A percentile compares a stretch with the other conserved stretches of the same genome.
Conservation (phyloP, 2,329 filamentous ascomycete species). For the Botrytis aclada region DNA sequence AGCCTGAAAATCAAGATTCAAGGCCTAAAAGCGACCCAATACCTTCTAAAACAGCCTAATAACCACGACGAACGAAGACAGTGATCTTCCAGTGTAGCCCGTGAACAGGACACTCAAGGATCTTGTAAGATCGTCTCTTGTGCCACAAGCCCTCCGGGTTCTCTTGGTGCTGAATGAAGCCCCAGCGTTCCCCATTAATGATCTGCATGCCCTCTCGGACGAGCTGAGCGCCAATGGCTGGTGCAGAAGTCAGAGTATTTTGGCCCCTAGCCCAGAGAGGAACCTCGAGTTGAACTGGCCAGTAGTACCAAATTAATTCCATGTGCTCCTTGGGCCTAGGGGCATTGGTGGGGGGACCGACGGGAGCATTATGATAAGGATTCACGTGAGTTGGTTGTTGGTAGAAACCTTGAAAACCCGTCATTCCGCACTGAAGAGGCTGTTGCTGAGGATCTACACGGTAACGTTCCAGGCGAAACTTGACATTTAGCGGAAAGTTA, state of each 20-base stretch:
- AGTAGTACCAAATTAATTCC: not conserved
- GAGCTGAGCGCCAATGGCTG: not conserved
- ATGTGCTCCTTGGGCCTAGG: not conserved
- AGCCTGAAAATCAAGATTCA: constrained; percentile 6
- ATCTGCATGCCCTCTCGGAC: constrained; percentile 9
- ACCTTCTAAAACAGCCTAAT: not conserved
- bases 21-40: not conserved
- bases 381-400: not conserved
- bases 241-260: not conserved
- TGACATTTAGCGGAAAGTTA: not conserved
- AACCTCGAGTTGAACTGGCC: constrained; percentile 10
- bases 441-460: not conserved
- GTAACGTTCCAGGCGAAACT: constrained; percentile 12
- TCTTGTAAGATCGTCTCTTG: constrained; percentile 8
- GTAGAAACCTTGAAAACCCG: not conserved
- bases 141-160: constrained; percentile 11
- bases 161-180: not conserved
- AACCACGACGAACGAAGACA: constrained; percentile 16
- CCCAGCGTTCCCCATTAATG: constrained; percentile 14
- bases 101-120: constrained; percentile 7
- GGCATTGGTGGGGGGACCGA: not conserved
- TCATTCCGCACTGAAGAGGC: not conserved
- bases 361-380: not conserved
- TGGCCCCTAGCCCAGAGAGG: constrained; percentile 9
- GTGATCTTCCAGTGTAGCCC: constrained; percentile 13